Evolutionary conservation across 805 yeast species (phyloP), one percentile per base, ranked within the genome.

Genomic region (Priceomyces fermenticarens): DNA sequence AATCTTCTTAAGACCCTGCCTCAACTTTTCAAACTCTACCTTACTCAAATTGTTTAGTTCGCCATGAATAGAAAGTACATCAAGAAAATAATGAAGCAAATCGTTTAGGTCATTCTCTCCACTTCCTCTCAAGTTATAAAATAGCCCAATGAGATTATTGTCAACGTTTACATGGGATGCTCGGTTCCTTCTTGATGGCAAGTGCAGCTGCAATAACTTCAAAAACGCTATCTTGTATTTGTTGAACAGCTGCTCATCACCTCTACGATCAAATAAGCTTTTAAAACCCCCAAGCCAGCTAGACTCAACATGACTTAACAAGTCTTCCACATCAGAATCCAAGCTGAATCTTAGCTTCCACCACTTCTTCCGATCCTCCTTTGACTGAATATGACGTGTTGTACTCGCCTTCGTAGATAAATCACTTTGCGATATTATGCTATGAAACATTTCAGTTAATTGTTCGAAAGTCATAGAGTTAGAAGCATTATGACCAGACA

Each of bases 271-370:
- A 54, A 90, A 83, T 2, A 88, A 54, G 0, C 89, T 82, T 39
- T 64, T 64, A 48, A 88, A 85, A 0, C 91, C 95, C 10, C 91
- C 88, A 29, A 91, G 63, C 90, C 97, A 87, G 41, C 67, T 63
- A 15, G 58, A 57, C 40, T 88, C 91, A 7, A 87, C 73, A 26
- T 67, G 66, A 1, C 57, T 51, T n/a, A 91, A 55, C n/a, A 89
- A 58, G 1, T 58, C 59, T 30, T 72, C 58, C 39, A 91, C 54
- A 35, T 73, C 60, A 8, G 65, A 57, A 57, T 91, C 97, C 12
- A 89, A 63, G 0, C 59, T 62, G 41, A 77, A 78, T 36, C 97
- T 65, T 23, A 66, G 64, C 31, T 72, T 70, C 96, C 97, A 93
- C 97, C 97, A 91, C 6, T 64, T 47, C 35, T 72, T 73, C 37